These are phyloP conservation scores for Withania somnifera DNA, from an alignment of 305 asterid species.

Conservation along the genomic window DNA sequence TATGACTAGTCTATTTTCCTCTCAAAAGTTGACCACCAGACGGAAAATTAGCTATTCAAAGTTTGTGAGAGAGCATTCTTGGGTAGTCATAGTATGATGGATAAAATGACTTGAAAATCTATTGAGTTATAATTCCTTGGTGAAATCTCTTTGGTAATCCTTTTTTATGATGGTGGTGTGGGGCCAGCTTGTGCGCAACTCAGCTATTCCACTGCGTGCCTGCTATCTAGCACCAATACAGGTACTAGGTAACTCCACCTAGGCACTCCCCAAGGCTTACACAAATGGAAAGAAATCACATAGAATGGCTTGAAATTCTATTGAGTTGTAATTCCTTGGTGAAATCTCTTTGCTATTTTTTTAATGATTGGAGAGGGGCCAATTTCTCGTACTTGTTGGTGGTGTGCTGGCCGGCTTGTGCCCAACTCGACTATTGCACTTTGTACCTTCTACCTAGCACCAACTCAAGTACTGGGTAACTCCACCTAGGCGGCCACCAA, in stretches of 20 bases:
- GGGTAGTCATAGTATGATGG: background rate
- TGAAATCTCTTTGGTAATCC: background rate
- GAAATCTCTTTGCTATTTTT: background rate
- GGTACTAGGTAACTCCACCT: background rate
- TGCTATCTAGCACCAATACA: background rate
- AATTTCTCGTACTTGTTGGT: too few relatives aligned
- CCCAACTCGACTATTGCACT: background rate
- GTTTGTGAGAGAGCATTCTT: too few relatives aligned
- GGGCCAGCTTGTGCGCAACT: background rate
- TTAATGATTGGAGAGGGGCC: too few relatives aligned
- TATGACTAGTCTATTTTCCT: background rate
- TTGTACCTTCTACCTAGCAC: background rate
- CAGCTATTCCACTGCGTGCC: background rate
- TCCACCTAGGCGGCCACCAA: background rate
- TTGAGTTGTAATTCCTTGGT: background rate
- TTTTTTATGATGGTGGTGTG: background rate
- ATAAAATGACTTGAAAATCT: background rate
- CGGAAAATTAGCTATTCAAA: background rate
- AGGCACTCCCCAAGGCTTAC: background rate
- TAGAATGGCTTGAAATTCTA: background rate
- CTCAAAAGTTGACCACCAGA: too few relatives aligned
- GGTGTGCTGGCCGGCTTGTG: background rate
- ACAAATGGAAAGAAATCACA: background rate
- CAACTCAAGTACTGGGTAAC: background rate
- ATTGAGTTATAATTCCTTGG: background rate